These are phyloP conservation scores for Cladochytrium replicatum DNA, from an alignment of 192 early-diverging fungal species.

Conservation along the genomic window DNA sequence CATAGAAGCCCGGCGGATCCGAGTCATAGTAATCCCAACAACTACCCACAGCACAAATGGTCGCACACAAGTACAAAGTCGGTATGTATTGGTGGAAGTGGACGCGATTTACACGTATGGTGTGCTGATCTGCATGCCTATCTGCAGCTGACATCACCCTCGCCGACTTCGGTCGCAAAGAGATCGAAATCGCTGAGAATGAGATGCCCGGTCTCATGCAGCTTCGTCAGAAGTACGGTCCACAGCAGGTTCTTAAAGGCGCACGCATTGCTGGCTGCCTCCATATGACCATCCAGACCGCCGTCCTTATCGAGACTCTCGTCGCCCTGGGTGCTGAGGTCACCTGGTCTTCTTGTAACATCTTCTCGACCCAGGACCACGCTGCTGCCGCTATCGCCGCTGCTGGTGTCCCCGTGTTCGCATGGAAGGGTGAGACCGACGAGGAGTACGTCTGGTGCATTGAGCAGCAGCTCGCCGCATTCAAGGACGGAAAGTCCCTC, in stretches of 20 bases:
- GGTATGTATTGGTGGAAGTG: not conserved
- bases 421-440: conserved; percentile 99
- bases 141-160: conserved; percentile 75
- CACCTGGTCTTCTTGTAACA: conserved; percentile 78
- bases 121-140: not conserved
- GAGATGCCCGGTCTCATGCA: conserved; percentile 99
- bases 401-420: conserved; percentile 86
- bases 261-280: conserved; percentile 95
- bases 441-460: conserved; percentile 99
- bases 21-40: not conserved
- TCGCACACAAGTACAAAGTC: not conserved
- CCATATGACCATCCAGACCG: conserved; percentile 99
- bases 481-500: conserved; percentile 86
- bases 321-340: conserved; percentile 92
- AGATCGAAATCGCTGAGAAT: conserved; percentile 88
- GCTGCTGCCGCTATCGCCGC: conserved; percentile 96
- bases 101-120: not conserved
- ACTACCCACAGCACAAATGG: not conserved
- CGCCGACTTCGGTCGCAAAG: conserved; percentile 95
- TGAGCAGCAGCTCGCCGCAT: conserved; percentile 83
- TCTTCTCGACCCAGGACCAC: conserved; percentile 99
- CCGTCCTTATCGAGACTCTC: conserved; percentile 96
- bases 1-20: not conserved
- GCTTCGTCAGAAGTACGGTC: conserved; percentile 86
- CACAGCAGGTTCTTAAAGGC: conserved; percentile 80